A percentile compares a stretch with the other conserved stretches of the same genome.
Conservation (phyloP, 2,329 filamentous ascomycete species). For the Aspergillus sergii region DNA sequence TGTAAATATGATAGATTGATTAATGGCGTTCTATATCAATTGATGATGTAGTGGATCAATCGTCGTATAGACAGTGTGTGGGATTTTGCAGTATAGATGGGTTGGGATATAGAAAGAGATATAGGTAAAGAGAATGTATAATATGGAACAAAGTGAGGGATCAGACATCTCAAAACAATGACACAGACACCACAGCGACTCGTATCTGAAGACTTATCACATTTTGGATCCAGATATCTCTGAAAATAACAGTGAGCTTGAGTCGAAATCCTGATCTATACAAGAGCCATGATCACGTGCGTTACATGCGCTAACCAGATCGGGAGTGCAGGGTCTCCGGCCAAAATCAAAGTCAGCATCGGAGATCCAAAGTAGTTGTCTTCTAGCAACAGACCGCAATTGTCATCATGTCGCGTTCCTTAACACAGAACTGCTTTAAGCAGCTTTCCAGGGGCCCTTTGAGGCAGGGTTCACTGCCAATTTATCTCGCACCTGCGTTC, state of each 20-base stretch:
- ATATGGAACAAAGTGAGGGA: not conserved
- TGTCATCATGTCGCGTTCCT: constrained; percentile 64
- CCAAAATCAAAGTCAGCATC: constrained; percentile 36
- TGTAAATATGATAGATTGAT: not conserved
- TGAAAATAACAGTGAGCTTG: not conserved
- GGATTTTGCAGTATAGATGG: not conserved
- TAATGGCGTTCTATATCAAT: not conserved
- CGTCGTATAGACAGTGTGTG: not conserved
- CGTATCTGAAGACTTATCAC: not conserved
- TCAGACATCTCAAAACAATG: not conserved
- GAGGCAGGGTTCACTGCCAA: constrained; percentile 61
- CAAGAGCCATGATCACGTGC: constrained; percentile 21
- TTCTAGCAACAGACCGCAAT: constrained; percentile 26
- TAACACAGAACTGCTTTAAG: constrained; percentile 62
- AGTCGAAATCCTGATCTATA: constrained; percentile 13
- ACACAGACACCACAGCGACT: not conserved
- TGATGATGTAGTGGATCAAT: not conserved
- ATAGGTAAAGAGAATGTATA: not conserved
- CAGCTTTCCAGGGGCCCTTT: constrained; percentile 55
- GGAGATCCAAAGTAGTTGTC: constrained; percentile 26
- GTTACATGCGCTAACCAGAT: constrained; percentile 15
- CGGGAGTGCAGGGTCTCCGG: constrained; percentile 21
- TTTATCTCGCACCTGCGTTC: constrained; percentile 74
- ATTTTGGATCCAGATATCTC: not conserved
- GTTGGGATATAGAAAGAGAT: not conserved